A percentile compares a stretch with the other conserved stretches of the same genome.
Conservation (phyloP, 371 early-diverging fungal genomes). For the Rhizopus microsporus region DNA sequence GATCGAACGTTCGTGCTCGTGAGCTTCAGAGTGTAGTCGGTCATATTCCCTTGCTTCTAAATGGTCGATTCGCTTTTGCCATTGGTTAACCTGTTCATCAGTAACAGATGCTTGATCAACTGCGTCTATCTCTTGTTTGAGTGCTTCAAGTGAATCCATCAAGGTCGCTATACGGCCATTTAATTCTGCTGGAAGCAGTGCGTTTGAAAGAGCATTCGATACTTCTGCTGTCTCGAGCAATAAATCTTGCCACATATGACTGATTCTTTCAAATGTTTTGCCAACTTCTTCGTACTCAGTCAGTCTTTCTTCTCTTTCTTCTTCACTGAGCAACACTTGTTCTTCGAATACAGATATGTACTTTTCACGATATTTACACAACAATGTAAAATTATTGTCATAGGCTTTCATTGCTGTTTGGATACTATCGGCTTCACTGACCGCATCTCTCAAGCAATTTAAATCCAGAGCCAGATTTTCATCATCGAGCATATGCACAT, state of each 20-base stretch:
- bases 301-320: constrained; percentile 22
- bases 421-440: constrained; percentile 37
- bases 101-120: constrained; percentile 22
- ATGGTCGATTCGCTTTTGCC: constrained; percentile 42
- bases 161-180: constrained; percentile 25
- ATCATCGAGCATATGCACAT: constrained; percentile 22
- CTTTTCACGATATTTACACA: constrained; percentile 25
- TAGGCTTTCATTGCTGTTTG: constrained; percentile 27
- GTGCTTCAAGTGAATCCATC: constrained; percentile 15
- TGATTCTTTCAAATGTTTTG: constrained; percentile 16
- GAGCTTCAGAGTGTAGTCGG: constrained; percentile 21
- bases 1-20: constrained; percentile 12
- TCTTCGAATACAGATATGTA: constrained; percentile 29
- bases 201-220: constrained; percentile 19
- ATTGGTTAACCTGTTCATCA: constrained; percentile 35
- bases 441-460: constrained; percentile 32
- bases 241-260: constrained; percentile 30
- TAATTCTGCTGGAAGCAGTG: constrained; percentile 36
- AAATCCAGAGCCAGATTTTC: constrained; percentile 23
- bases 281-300: constrained; percentile 21
- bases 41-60: constrained; percentile 35
- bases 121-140: constrained; percentile 24
- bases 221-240: constrained; percentile 22
- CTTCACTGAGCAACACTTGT: constrained; percentile 17
- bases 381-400: constrained; percentile 29